Evolutionary conservation across 768 basidiomycete genomes (phyloP).

Genomic region (Amanita rimosa): DNA sequence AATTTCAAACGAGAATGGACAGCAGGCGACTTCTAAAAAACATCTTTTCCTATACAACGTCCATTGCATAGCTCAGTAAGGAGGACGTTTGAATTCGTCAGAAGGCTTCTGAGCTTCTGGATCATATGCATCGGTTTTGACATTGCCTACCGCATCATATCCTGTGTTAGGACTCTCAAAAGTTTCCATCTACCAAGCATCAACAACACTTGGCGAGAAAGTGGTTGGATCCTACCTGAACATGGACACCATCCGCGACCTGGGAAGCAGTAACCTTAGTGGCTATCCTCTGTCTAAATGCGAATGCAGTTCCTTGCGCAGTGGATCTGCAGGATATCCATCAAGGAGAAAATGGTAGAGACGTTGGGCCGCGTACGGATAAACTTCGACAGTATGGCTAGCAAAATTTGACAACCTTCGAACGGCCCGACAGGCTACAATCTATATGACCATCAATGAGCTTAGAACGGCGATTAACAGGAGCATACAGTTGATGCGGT

Average conservation of each 20-base stretch:
- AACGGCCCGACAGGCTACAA: slow-evolving; percentile 50
- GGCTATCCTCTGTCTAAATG: slow-evolving; percentile 38
- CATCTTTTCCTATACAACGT: too few species aligned
- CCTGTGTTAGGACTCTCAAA: slow-evolving; percentile 39
- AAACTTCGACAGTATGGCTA: slow-evolving; percentile 35
- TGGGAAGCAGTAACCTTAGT: slow-evolving; percentile 24
- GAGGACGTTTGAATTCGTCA: slow-evolving; percentile 55
- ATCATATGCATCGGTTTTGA: slow-evolving; percentile 37
- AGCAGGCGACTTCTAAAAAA: too few species aligned
- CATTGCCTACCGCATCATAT: slow-evolving; percentile 48
- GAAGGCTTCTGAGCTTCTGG: slow-evolving; percentile 47
- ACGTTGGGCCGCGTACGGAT: slow-evolving; percentile 29
- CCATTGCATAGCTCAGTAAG: slow-evolving; percentile 17
- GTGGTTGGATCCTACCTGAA: slow-evolving; percentile 31
- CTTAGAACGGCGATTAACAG: background rate
- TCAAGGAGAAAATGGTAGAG: background rate
- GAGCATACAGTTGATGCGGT: slow-evolving; percentile 50
- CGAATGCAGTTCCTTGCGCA: slow-evolving; percentile 43
- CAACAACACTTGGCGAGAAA: slow-evolving; percentile 2
- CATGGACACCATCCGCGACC: slow-evolving; percentile 40
- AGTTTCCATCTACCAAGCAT: slow-evolving; percentile 48
- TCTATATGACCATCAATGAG: slow-evolving; percentile 24
- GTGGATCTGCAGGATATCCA: background rate
- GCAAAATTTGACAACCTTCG: slow-evolving; percentile 54
- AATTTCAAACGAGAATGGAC: too few species aligned